Evolutionary conservation across 179 eudicot species (phyloP).

Genomic region (Silene noctiflora): DNA sequence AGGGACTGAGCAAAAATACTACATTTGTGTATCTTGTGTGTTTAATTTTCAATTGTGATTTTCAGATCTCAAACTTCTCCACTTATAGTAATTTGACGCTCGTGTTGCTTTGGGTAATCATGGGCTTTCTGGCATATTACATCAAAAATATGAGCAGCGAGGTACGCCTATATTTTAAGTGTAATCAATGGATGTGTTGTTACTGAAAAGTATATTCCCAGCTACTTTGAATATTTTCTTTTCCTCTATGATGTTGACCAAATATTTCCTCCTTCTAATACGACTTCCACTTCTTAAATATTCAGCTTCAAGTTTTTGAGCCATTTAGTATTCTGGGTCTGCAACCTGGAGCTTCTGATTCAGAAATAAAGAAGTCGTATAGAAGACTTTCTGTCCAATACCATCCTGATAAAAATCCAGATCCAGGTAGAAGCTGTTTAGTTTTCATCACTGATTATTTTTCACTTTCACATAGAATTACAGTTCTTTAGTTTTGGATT

Average conservation of each 20-base stretch:
- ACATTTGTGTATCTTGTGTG: background rate
- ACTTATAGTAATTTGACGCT: constrained; percentile 77
- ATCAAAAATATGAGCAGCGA: constrained; percentile 69
- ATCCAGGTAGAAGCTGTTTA: constrained; percentile 65
- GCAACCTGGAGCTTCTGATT: constrained; percentile 79
- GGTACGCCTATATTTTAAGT: constrained; percentile 36
- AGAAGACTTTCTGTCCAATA: constrained; percentile 80
- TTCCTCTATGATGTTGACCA: background rate
- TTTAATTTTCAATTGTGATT: constrained; percentile 14
- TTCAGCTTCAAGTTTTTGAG: constrained; percentile 76
- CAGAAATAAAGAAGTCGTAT: constrained; percentile 83
- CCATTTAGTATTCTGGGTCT: constrained; percentile 88
- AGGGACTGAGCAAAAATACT: background rate
- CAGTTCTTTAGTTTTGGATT: background rate
- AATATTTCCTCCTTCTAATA: background rate
- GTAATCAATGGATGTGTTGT: background rate
- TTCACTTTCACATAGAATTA: background rate
- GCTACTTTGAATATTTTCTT: background rate
- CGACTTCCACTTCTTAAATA: constrained; percentile 7
- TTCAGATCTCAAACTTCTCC: constrained; percentile 65
- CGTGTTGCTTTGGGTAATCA: constrained; percentile 75
- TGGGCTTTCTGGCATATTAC: constrained; percentile 69
- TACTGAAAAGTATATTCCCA: background rate
- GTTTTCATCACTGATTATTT: background rate
- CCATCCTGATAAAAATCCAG: constrained; percentile 99